Base-by-base conservation (phyloP, 2,329 filamentous ascomycete genomes). In the Penicillium verrucosum region DNA sequence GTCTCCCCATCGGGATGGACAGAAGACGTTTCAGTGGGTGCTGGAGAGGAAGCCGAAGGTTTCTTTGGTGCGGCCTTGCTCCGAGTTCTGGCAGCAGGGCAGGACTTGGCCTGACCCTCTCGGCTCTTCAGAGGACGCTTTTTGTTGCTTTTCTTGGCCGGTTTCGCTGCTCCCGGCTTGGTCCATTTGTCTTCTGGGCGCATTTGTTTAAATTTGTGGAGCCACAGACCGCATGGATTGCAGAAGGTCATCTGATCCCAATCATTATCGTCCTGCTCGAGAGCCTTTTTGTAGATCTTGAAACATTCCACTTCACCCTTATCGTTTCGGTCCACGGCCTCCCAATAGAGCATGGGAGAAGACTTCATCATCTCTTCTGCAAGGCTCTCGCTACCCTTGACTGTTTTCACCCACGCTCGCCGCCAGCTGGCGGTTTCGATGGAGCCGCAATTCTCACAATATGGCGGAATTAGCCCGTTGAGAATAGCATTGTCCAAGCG, bases 401-500 rank as follows among this genome's bases (percentile, higher is more conserved):
- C 81, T 8, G 89, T 81, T 67, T 91, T 90, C n/a, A 86, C 86
- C 82, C 89, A 97, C 12, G 94, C 90, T 68, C 93, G 94, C 58
- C 94, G 87, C 94, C 94, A 99, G 0, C 93, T 97, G 0, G 93
- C 90, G 0, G 94, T 99, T 67, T 97, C 90, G 56, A 99, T 96
- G 7, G 92, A 89, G 6, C 94, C 94, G 67, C 94, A 99, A 67
- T 97, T 96, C 61, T 85, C 85, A 72, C 94, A 99, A 68, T 88
- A 97, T 1, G 89, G 88, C 0, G 94, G 94, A 80, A 92, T 88
- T 62, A 92, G 84, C 5, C 94, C 94, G 53, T 85, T 85, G n/a
- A 82, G 81, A 52, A 97, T 86, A 23, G 82, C 80, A 54, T 77
- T 72, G 41, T 83, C 77, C 23, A 87, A 71, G 48, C 80, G 80